Evolutionary conservation across 2,329 filamentous ascomycete species (phyloP), one percentile per base, ranked within the genome.

Genomic region (Dendrostoma leiphaemia): DNA sequence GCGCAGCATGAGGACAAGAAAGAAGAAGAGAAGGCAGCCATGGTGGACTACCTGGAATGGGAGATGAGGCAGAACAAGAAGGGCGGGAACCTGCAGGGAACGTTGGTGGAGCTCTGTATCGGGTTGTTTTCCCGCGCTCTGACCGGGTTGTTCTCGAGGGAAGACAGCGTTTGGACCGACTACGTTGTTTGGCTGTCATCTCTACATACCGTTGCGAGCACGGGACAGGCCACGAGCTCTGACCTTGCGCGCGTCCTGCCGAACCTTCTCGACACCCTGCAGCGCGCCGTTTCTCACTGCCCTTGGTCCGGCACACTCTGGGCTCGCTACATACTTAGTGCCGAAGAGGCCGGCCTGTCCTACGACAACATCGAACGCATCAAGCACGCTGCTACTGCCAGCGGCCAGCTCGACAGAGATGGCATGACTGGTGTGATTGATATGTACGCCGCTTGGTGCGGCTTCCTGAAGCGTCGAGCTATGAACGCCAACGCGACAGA

Each of bases 371-470:
- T 97, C 49, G 90, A 95, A 63, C 81, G 85, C 37, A 91, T 97
- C 69, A 99, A 99, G 71, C 91, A 97, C 69, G 86, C 86, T 40
- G 94, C 94, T 6, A 97, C 92, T 0, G 90, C 87, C 65, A 91
- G 90, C 23, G 87, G 91, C 8, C 79, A 95, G 38, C 78, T 97
- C 5, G 91, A 96, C 67, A 86, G 89, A 59, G 86, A 91, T 58
- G 92, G 91, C 23, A 88, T 97, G 79, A 85, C 91, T 47, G 89
- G 92, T 61, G 85, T 97, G 29, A 82, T 97, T 56, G 91, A 96
- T 63, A 90, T 97, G 65, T 91, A 97, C 65, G 85, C 90, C 50
- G 88, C 92, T 0, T 99, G 94, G 94, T 97, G 93, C 66, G 91
- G 91, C 47, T 97, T 93, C 63, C 79, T 99, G 19, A 91, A 93